Base-by-base conservation (phyloP, 2,329 filamentous ascomycete species). In the Xylariales sp. region DNA sequence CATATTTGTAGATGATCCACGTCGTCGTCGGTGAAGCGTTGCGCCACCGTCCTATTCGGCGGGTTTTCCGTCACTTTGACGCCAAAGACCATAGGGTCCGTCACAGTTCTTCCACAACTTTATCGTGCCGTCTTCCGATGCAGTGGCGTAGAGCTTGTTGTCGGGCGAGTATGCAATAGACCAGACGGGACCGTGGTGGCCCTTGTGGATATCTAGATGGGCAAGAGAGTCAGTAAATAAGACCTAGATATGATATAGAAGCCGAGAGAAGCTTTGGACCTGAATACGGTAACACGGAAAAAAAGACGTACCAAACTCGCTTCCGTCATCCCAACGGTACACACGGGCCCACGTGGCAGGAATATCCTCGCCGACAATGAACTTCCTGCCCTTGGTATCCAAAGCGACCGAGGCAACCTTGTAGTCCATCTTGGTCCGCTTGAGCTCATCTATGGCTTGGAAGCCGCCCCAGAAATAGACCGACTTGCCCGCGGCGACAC, bases 121-220 rank as follows among this genome's bases (percentile, higher is more conserved):
- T 61, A 98, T 94, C 0, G 93, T 98, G 28, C 93, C 93, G 54
- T 98, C 93, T 59, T 98, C 93, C 33, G 90, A 96, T 20, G 88
- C 93, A 2, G 93, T 98, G 2, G 90, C 93, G 57, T 97, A 98
- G 6, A 98, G 70, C 59, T 95, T 96, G 32, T 90, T 90, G 55
- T 98, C 93, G 0, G 93, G 93, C 1, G 90, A 93, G 63, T 95
- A 98, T 40, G 85, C 84, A 42, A 94, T 82, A 5, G 89, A 95
- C 93, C 93, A 98, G 45, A 98, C 93, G 2, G 91, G 91, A 2
- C 93, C 93, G 55, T 98, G 93, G 52, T 98, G 93, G 17, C 93
- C 93, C 65, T 96, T 96, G 67, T 95, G 88, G 11, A 91, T 84
- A 59, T 97, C 93, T 84, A 44, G 8, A 6, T 55, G 34, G 62